Base-by-base conservation (phyloP, 139 green algal genomes). In the Coelastrella sp. region DNA sequence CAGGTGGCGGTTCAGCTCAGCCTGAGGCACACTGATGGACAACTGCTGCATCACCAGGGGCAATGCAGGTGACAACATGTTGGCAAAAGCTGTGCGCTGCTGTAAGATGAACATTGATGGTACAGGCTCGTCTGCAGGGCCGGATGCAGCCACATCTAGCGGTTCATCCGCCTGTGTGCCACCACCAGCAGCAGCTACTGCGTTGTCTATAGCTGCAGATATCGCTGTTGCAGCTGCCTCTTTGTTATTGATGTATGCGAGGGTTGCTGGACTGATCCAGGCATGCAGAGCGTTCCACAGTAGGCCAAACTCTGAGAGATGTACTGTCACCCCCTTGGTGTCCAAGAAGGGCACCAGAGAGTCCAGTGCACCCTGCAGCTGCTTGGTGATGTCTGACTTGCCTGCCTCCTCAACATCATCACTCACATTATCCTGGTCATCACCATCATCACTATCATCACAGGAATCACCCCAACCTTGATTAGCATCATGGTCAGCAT, bases 301-400 rank as follows among this genome's bases (percentile, higher is more conserved):
- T 37, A 69, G 25, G 5, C 80, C 80, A 80, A 86, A 86, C 50
- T 86, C 66, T 13, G 80, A 68, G 4, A 86, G 51, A 17, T 66
- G 62, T 27, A 79, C 80, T 32, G 79, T 73, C 17, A 79, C 67
- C 19, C 80, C 80, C 2, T 27, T 25, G 7, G 75, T 82, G 53
- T 82, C 78, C 35, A 84, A 32, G 40, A 75, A 74, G 27, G 78
- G 78, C 60, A 75, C 60, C 78, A 84, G 5, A 8, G 60, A 32
- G 1, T 43, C 5, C 6, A 75, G 40, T 15, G 75, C 75, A 45
- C 53, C 53, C 35, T n/a, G 4, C 5, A 81, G 27, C 71, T 79
- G 43, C 71, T 41, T 27, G 25, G 21, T 41, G 27, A 41, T 25
- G 25, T 71, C 62, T 9, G 17, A 15, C 25, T 19, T 32, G 59